Evolutionary conservation across 306 rosid genomes (phyloP).

Genomic region (Aeschynomene evenia): DNA sequence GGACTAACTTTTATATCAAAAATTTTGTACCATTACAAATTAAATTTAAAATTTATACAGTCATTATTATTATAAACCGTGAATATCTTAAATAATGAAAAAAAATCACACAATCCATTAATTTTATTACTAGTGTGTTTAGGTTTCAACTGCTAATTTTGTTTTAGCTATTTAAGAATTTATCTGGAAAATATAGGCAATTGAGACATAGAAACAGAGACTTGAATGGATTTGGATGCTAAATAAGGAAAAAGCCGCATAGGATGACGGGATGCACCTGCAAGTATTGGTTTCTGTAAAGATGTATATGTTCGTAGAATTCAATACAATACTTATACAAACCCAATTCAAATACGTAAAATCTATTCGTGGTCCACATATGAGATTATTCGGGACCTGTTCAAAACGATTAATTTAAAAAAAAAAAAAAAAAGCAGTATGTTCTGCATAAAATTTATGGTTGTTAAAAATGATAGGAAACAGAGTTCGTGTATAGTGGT

Average conservation of each 20-base stretch:
- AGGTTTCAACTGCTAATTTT: too few relatives aligned
- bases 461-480: neutral
- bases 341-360: constrained; percentile 12
- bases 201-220: constrained; percentile 24
- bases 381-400: constrained; percentile 36
- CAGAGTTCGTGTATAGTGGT: constrained; percentile 23
- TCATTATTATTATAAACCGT: too few relatives aligned
- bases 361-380: constrained; percentile 31
- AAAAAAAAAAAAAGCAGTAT: too few relatives aligned
- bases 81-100: too few relatives aligned
- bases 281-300: neutral
- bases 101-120: too few relatives aligned
- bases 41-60: too few relatives aligned
- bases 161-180: too few relatives aligned
- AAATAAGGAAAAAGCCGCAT: neutral
- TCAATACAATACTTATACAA: neutral
- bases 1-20: neutral
- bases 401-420: neutral
- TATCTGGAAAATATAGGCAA: constrained; percentile 16
- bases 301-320: neutral
- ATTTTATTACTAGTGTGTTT: too few relatives aligned
- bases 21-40: too few relatives aligned
- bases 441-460: neutral
- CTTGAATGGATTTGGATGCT: neutral
- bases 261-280: neutral